phyloP scores from a whole-genome alignment of 2,329 filamentous ascomycete genomes.

The Penicillium sp. region DNA sequence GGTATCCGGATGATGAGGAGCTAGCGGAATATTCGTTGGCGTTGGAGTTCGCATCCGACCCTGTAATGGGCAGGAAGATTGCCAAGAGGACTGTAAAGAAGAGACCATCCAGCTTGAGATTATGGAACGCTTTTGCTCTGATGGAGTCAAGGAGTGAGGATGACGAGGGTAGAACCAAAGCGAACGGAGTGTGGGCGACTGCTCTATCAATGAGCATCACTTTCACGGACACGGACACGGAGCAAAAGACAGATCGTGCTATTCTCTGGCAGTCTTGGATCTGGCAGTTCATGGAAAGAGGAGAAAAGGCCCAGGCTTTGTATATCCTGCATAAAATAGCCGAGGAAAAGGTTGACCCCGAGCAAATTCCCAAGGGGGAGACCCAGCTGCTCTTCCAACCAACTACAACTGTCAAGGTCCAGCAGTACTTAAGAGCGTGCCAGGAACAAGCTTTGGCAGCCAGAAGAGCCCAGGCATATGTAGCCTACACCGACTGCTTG shows the following conservation, averaged over 20 bases:
- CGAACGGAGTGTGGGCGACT: conserved; percentile 58
- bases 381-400: conserved; percentile 24
- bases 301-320: conserved; percentile 38
- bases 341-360: conserved; percentile 36
- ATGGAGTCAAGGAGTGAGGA: conserved; percentile 66
- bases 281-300: conserved; percentile 64
- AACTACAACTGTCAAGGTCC: conserved; percentile 38
- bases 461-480: conserved; percentile 51
- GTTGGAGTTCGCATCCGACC: conserved; percentile 61
- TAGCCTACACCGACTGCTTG: conserved; percentile 61
- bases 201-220: conserved; percentile 61
- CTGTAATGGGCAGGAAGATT: conserved; percentile 62
- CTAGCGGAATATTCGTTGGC: conserved; percentile 72
- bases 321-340: conserved; percentile 43
- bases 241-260: conserved; percentile 37
- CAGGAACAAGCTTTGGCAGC: conserved; percentile 60
- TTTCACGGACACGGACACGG: conserved; percentile 6
- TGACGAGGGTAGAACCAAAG: conserved; percentile 44
- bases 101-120: conserved; percentile 60
- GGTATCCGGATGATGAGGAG: conserved; percentile 45
- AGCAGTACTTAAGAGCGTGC: conserved; percentile 48
- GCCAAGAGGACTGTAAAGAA: conserved; percentile 74
- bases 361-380: conserved; percentile 18
- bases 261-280: conserved; percentile 64
- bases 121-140: conserved; percentile 80